These are phyloP conservation scores for Drosera capensis DNA, from an alignment of 148 eudicot genomes.

Conservation along the genomic window DNA sequence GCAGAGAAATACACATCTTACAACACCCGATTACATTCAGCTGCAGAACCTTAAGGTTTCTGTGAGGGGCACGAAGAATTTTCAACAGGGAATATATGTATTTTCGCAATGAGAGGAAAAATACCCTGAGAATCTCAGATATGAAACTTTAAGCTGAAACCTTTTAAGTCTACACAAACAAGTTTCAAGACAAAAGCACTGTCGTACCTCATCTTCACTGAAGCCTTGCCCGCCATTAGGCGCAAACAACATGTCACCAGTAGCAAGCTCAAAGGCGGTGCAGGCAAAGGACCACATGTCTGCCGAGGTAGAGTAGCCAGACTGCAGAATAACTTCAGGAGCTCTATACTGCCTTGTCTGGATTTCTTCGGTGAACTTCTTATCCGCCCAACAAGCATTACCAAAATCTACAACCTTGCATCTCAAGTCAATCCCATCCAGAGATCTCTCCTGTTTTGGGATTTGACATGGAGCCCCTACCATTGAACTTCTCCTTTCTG, in stretches of 20 bases:
- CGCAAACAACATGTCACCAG: constrained; percentile 93
- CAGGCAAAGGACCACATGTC: constrained; percentile 99
- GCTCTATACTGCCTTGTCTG: constrained; percentile 97
- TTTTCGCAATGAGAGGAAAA: too few relatives aligned
- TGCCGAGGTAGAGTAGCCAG: constrained; percentile 61
- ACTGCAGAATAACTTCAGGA: constrained; percentile 79
- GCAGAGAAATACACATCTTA: too few relatives aligned
- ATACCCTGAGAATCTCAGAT: too few relatives aligned
- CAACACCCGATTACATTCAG: too few relatives aligned
- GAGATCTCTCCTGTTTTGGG: constrained; percentile 36
- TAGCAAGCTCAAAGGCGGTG: constrained; percentile 94
- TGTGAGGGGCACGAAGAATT: too few relatives aligned
- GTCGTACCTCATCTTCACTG: constrained; percentile 75
- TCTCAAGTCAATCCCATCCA: constrained; percentile 65
- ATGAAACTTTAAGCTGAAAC: too few relatives aligned
- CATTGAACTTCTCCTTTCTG: constrained; percentile 51
- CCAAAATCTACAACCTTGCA: constrained; percentile 96
- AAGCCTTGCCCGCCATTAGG: constrained; percentile 69
- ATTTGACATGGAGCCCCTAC: constrained; percentile 25
- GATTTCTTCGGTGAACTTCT: constrained; percentile 61
- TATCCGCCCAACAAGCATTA: constrained; percentile 88
- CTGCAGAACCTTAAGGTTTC: too few relatives aligned
- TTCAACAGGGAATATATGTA: too few relatives aligned
- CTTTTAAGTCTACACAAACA: constrained; percentile 1
- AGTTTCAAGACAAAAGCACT: not conserved